Evolutionary conservation across 2,329 filamentous ascomycete species (phyloP).

Genomic region (Aspergillus terreus): DNA sequence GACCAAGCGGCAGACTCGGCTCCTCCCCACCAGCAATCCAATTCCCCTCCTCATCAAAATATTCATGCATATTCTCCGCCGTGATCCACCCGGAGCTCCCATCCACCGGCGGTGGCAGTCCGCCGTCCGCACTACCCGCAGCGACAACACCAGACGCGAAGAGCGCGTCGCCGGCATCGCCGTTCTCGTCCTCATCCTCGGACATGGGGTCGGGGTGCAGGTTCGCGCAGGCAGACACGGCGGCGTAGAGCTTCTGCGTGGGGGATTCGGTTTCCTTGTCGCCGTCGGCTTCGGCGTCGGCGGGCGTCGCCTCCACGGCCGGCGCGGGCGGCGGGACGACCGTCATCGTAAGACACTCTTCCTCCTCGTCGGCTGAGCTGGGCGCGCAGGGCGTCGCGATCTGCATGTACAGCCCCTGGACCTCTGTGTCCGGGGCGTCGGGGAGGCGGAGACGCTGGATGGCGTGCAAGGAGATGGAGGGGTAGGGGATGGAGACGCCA

Average conservation of each 20-base stretch:
- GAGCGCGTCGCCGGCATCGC: constrained; percentile 18
- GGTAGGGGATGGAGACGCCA: constrained; percentile 47
- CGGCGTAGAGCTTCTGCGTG: constrained; percentile 40
- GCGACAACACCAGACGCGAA: constrained; percentile 35
- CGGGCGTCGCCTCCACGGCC: constrained; percentile 12
- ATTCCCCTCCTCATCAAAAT: constrained; percentile 76
- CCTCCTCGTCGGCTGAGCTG: constrained; percentile 35
- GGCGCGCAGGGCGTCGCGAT: constrained; percentile 29
- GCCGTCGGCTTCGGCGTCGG: constrained; percentile 8
- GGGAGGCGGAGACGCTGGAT: constrained; percentile 43
- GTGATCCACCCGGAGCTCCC: constrained; percentile 62
- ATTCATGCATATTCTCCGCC: constrained; percentile 82
- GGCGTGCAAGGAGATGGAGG: constrained; percentile 47
- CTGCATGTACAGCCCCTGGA: constrained; percentile 49
- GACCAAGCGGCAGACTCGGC: constrained; percentile 37
- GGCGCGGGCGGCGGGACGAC: constrained; percentile 35
- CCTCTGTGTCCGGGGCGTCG: constrained; percentile 20
- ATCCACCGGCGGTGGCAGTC: constrained; percentile 45
- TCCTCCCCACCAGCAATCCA: constrained; percentile 59
- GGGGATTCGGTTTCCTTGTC: constrained; percentile 30
- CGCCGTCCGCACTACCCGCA: constrained; percentile 33
- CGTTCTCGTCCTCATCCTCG: constrained; percentile 31
- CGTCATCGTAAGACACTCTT: constrained; percentile 42
- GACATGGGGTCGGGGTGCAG: constrained; percentile 45
- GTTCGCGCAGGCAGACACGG: constrained; percentile 47